Conservation (phyloP, 225 moss, liverwort and hornwort genomes). For the Polytrichum formosum region DNA sequence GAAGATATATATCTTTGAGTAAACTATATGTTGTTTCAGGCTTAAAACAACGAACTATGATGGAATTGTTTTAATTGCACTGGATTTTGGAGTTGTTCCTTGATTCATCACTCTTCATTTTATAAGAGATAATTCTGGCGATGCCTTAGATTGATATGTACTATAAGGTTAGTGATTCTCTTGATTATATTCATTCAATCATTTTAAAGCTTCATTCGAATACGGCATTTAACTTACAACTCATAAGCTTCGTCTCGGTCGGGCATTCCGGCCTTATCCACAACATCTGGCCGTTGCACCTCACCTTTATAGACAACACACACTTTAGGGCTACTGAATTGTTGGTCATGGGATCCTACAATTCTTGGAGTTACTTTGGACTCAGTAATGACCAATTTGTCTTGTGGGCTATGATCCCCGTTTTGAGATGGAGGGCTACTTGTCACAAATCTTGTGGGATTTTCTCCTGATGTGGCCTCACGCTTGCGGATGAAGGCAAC, state of each 20-base stretch:
- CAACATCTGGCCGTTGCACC: not conserved
- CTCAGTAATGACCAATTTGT: not conserved
- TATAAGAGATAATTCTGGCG: too few species aligned
- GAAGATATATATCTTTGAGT: too few species aligned
- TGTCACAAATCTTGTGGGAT: not conserved
- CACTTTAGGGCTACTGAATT: not conserved
- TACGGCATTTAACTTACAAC: slow-evolving; percentile 14
- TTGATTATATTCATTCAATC: too few species aligned
- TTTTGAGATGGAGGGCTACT: slow-evolving; percentile 15
- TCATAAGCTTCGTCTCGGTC: slow-evolving; percentile 37
- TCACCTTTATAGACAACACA: not conserved
- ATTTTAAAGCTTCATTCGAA: too few species aligned
- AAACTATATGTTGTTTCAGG: too few species aligned
- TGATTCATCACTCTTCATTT: too few species aligned
- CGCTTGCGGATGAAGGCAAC: slow-evolving; percentile 72
- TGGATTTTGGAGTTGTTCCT: too few species aligned
- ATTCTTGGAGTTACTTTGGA: not conserved
- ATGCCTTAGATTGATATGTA: too few species aligned
- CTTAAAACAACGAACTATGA: too few species aligned
- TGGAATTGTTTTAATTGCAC: too few species aligned
- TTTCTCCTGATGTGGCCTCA: slow-evolving; percentile 18
- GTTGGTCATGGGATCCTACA: not conserved
- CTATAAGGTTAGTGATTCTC: too few species aligned
- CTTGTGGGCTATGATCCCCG: slow-evolving; percentile 4
- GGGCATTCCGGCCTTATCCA: not conserved